Conservation (phyloP, 108 stramenopile genomes). For the Nitzschia sp. region DNA sequence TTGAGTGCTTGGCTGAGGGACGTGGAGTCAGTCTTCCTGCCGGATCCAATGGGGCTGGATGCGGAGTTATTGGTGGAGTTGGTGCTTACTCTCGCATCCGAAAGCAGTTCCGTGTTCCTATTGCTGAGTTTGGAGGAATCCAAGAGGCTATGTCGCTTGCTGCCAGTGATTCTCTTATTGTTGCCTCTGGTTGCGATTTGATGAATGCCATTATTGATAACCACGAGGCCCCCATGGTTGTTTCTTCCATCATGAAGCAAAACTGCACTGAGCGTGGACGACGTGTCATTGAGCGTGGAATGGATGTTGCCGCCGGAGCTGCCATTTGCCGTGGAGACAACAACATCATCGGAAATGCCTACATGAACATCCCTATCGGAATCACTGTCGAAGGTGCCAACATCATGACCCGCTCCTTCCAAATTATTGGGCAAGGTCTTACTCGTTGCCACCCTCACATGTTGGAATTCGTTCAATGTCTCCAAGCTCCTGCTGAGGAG, state of each 20-base stretch:
- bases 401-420: constrained; percentile 96
- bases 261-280: constrained; percentile 95
- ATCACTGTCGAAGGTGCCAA: constrained; percentile 99
- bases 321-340: constrained; percentile 95
- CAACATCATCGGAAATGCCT: constrained; percentile 92
- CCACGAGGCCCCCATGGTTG: constrained; percentile 98
- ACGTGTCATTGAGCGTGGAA: constrained; percentile 91
- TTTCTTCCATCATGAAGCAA: constrained; percentile 98
- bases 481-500: constrained; percentile 86
- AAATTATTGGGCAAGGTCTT: constrained; percentile 97
- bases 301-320: constrained; percentile 96
- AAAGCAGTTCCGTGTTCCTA: constrained; percentile 98
- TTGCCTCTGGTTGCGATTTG: constrained; percentile 89
- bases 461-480: constrained; percentile 85
- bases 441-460: constrained; percentile 97
- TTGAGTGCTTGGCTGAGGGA: constrained; percentile 98
- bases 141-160: constrained; percentile 94
- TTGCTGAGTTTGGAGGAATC: constrained; percentile 98
- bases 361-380: constrained; percentile 96
- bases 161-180: constrained; percentile 89
- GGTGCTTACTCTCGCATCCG: constrained; percentile 94
- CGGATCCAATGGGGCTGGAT: constrained; percentile 88
- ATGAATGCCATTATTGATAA: constrained; percentile 99
- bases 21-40: constrained; percentile 95
- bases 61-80: constrained; percentile 81